Percentiles rank a stretch among this genome's conserved stretches.
These are phyloP conservation scores for Paramecium sexaurelia DNA, from an alignment of 73 alveolate genomes.

Conservation along the genomic window DNA sequence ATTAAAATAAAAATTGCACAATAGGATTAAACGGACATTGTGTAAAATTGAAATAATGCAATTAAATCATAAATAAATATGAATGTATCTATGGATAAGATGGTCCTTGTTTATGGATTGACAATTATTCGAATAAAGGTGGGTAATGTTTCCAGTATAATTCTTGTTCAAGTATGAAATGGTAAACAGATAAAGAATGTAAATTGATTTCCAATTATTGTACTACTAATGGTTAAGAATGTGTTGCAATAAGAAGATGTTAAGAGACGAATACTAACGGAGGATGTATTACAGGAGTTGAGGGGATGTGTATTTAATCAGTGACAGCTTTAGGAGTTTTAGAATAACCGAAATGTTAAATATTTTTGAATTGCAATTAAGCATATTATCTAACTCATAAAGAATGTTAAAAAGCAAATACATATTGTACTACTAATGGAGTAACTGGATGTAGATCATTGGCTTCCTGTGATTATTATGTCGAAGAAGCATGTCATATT, in stretches of 20 bases:
- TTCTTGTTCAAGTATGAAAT: background rate
- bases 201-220: conserved; percentile 16
- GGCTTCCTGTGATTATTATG: background rate
- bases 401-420: background rate
- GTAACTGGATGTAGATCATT: background rate
- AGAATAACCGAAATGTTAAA: background rate
- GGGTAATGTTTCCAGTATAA: background rate
- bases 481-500: background rate
- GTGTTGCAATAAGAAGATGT: conserved; percentile 2
- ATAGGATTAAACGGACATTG: background rate
- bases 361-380: background rate
- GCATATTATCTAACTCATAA: background rate
- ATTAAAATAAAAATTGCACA: background rate
- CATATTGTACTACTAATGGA: background rate
- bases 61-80: background rate
- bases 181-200: conserved; percentile 19
- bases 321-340: background rate
- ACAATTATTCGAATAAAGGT: background rate
- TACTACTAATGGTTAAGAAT: conserved; percentile 16
- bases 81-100: conserved; percentile 10
- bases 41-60: background rate
- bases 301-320: conserved; percentile 1
- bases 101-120: conserved; percentile 51
- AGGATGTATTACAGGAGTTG: conserved; percentile 49
- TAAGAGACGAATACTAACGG: background rate